Percentiles rank a stretch among this genome's conserved stretches.
phyloP scores from a whole-genome alignment of 805 yeast genomes.

The Starmerella geochares region DNA sequence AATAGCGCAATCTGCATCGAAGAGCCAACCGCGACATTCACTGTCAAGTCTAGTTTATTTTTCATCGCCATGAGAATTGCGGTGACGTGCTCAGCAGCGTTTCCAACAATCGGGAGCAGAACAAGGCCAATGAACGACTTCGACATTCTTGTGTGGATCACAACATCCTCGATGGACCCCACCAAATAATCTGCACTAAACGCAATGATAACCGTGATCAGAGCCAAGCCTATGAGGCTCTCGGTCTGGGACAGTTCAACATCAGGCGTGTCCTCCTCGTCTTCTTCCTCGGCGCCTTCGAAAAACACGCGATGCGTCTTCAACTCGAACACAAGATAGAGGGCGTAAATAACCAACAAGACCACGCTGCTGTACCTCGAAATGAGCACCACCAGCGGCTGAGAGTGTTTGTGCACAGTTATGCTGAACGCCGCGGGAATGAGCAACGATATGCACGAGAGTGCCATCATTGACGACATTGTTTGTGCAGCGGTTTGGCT shows the following conservation, averaged over 20 bases:
- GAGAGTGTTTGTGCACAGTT: conserved; percentile 39
- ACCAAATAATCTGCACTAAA: conserved; percentile 89
- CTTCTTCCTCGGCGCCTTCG: conserved; percentile 41
- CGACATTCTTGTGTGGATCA: conserved; percentile 71
- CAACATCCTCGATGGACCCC: conserved; percentile 84
- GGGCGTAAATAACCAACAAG: conserved; percentile 60
- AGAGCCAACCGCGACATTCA: conserved; percentile 94
- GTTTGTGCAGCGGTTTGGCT: conserved; percentile 97
- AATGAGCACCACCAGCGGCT: conserved; percentile 49
- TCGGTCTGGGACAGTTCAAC: conserved; percentile 44
- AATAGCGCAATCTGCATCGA: conserved; percentile 90
- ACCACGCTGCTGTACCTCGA: conserved; percentile 85
- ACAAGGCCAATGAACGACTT: conserved; percentile 92
- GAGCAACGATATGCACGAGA: conserved; percentile 77
- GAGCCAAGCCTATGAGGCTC: conserved; percentile 44
- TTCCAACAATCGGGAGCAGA: conserved; percentile 92
- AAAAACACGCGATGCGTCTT: conserved; percentile 75
- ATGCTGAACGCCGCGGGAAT: conserved; percentile 92
- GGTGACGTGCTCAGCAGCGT: conserved; percentile 97
- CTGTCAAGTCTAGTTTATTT: conserved; percentile 94
- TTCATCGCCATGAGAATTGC: conserved; percentile 86
- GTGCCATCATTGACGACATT: conserved; percentile 86
- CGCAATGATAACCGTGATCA: conserved; percentile 70
- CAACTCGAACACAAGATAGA: conserved; percentile 79
- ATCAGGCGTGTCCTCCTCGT: conserved; percentile 28